These are phyloP conservation scores for Globisporangium apiculatum DNA, from an alignment of 352 stramenopile genomes.

Conservation along the genomic window DNA sequence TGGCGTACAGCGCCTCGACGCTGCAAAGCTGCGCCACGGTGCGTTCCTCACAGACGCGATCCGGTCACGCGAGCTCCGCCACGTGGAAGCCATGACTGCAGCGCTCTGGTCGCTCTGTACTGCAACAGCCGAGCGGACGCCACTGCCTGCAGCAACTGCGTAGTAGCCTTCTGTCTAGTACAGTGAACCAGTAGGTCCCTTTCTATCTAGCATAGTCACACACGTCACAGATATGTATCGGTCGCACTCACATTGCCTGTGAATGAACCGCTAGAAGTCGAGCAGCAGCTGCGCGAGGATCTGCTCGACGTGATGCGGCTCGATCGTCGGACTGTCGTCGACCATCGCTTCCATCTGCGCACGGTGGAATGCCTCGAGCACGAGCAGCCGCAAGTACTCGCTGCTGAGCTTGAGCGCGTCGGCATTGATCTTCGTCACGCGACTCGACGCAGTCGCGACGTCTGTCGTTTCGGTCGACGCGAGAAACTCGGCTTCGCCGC, in stretches of 20 bases:
- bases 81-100: conserved; percentile 22
- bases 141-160: background rate
- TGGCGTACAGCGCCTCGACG: conserved; percentile 16
- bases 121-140: background rate
- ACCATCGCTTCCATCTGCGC: conserved; percentile 87
- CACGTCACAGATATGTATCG: background rate
- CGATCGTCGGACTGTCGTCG: conserved; percentile 62
- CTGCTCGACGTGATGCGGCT: conserved; percentile 76
- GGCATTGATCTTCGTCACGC: conserved; percentile 63
- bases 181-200: no score
- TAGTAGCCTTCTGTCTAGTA: background rate
- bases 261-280: conserved; percentile 47
- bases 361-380: conserved; percentile 61
- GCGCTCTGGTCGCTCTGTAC: conserved; percentile 14
- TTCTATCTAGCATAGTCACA: background rate
- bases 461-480: conserved; percentile 15
- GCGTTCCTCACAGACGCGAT: conserved; percentile 40
- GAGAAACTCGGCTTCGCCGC: conserved; percentile 32
- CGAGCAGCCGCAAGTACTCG: conserved; percentile 72
- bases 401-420: conserved; percentile 71
- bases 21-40: conserved; percentile 38
- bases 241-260: background rate
- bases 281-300: conserved; percentile 74
- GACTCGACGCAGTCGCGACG: conserved; percentile 14
- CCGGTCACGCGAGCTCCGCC: conserved; percentile 24